Base-by-base conservation (phyloP, 2,329 filamentous ascomycete genomes). In the Penicillium concentricum region DNA sequence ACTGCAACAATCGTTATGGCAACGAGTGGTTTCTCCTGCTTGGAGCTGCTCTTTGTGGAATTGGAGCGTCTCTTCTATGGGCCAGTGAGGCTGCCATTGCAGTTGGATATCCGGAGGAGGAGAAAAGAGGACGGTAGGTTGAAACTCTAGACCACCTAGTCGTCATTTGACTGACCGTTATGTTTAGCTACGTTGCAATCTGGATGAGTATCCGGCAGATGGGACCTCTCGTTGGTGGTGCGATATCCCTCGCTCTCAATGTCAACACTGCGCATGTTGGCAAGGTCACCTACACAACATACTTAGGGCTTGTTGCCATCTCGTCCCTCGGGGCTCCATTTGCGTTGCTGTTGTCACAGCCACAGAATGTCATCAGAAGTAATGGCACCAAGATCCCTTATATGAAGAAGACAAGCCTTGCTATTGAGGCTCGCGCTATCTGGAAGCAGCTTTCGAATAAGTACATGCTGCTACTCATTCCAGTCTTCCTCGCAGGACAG, bases 131-230 rank as follows among this genome's bases (percentile, higher is more conserved):
- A 39, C 38, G 62, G 54, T 64, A 77, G 74, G 60, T 77, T 71
- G 57, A 74, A 26, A 34, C 16, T 18, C 57, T n/a, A 48, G 4
- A 12, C 35, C 5, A 32, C 9, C 8, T 2, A 15, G 6, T 4
- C 15, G 9, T 20, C 18, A 41, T 26, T 15, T 0, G 22, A n/a
- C 10, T 28, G 13, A 35, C 26, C 73, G 3, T 39, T 45, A 18
- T 39, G 5, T 22, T 41, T 43, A 67, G 65, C 5, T 69, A 68
- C n/a, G 74, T 79, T 41, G 79, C 79, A 2, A 82, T 82, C 35
- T 83, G 81, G 81, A 77, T 83, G 5, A 78, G 79, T 7, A 76
- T 83, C 8, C 76, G 80, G 7, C 79, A 82, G 56, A 74, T 82
- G 8, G 81, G 81, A 0, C 81, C 82, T 54, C 74, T 84, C 22